Evolutionary conservation across 345 rosid species (phyloP), one percentile per base, ranked within the genome.

Genomic region (Hirschfeldia incana): DNA sequence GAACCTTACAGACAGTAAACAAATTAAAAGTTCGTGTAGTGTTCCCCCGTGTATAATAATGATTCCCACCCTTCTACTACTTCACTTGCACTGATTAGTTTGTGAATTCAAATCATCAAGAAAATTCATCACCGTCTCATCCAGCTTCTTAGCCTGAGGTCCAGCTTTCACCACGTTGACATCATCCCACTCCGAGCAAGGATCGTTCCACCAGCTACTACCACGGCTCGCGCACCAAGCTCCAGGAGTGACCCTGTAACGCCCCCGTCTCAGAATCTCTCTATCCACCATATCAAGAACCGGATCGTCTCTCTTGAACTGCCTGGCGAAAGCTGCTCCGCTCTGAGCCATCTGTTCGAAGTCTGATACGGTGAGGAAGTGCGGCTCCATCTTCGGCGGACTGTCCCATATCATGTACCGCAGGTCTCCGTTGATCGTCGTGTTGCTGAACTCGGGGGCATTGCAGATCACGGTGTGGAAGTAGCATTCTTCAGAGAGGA

Each of bases 351-450:
- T 88, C 60, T 83, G 89, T 8, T 88, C 84, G 51, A 85, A 91
- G 78, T 96, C 92, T 0, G 92, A 84, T 7, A 62, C 10, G 46
- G 73, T 85, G 16, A 96, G 90, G 79, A 85, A 87, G 58, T 86
- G 92, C 5, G 99, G 99, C 53, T 92, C 97, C 98, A 92, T 93
- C 83, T 90, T 92, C 0, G 98, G 98, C 28, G 99, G 98, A 82
- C 86, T 92, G 80, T 96, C 99, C 99, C 99, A 96, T 39, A 93
- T 85, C 94, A 90, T 90, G 73, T 85, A 96, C 21, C 98, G 82
- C 63, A 96, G 85, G 82, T 96, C 97, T 8, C 86, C 86, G 82
- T 93, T 96, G 34, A 96, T 87, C 2, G 95, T 91, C 0, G 97
- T 89, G 79, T 96, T 93, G 83, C 81, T 90, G 80, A 88, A 96